Base-by-base conservation (phyloP, 1,284 basidiomycete genomes). In the Ganoderma boninense region DNA sequence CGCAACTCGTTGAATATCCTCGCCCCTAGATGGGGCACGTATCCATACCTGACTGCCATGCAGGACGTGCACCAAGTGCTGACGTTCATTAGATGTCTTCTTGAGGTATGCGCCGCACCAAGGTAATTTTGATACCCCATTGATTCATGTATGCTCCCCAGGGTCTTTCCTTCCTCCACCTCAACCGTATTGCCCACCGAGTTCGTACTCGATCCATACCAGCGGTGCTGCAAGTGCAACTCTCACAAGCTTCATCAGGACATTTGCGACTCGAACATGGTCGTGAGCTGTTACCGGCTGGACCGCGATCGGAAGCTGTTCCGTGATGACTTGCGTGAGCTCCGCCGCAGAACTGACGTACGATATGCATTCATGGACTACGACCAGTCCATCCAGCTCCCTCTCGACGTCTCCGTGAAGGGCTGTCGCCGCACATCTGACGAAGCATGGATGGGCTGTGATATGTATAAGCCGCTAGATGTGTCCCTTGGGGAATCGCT, bases 361-460 rank as follows among this genome's bases (percentile, higher is more conserved):
- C 3, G 23, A 10, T 73, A 71, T 35, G 65, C 66, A 0, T 59
- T 74, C 6, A 67, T 70, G 52, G 70, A 74, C 46, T 74, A 67
- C 40, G 67, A 71, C 52, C 43, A 68, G n/a, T 70, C 73, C 2
- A 46, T 71, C 2, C 62, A 61, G 14, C 46, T 71, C 0, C n/a
- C n/a, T n/a, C n/a, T n/a, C n/a, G n/a, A n/a, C n/a, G n/a, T n/a
- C n/a, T n/a, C 64, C 73, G 42, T 74, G 1, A 68, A 63, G 46
- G 29, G 56, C 7, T 74, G 65, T 64, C 61, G 65, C 5, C 69
- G 67, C 5, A 66, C 69, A 4, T 11, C 66, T 4, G 2, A n/a
- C 1, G 66, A 71, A 18, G 59, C 70, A 7, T 52, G 32, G 13
- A 23, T 6, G 2, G 70, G 72, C 10, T 49, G 62, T 2, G 6